phyloP scores from a whole-genome alignment of 768 basidiomycete genomes.

The Candolleomyces eurysporus region DNA sequence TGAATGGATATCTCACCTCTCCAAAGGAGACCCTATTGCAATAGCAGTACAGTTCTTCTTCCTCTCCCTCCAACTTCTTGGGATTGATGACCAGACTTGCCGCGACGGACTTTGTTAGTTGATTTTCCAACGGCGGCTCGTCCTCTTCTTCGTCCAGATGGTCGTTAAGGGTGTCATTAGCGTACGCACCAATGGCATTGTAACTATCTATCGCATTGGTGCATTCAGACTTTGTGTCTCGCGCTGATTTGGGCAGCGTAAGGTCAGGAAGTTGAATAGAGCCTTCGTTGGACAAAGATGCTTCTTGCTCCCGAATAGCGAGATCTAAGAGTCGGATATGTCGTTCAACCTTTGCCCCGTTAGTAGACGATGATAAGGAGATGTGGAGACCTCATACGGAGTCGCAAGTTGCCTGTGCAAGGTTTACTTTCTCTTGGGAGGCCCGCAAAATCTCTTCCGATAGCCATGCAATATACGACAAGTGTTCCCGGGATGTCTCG shows the following conservation, averaged over 20 bases:
- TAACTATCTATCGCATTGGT: constrained; percentile 6
- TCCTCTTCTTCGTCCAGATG: constrained; percentile 29
- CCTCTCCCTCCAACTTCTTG: constrained; percentile 20
- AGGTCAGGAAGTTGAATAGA: constrained; percentile 63
- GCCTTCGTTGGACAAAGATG: constrained; percentile 36
- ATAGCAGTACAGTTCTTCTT: constrained; percentile 60
- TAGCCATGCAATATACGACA: constrained; percentile 57
- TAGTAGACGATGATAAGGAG: not conserved
- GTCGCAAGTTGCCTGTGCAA: constrained; percentile 69
- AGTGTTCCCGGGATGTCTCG: constrained; percentile 45
- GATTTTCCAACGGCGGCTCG: constrained; percentile 7
- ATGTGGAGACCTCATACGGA: constrained; percentile 43
- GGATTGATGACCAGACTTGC: constrained; percentile 13
- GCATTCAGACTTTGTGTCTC: constrained; percentile 21
- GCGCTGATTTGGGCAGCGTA: constrained; percentile 51
- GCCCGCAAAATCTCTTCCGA: constrained; percentile 60
- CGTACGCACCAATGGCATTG: constrained; percentile 7
- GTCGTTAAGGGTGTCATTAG: constrained; percentile 42
- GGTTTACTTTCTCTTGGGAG: constrained; percentile 75
- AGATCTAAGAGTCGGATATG: constrained; percentile 79
- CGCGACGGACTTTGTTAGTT: constrained; percentile 3
- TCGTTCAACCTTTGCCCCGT: constrained; percentile 22
- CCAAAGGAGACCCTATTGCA: constrained; percentile 82
- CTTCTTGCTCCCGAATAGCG: constrained; percentile 48
- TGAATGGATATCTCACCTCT: constrained; percentile 48